These are phyloP conservation scores for Phytophthora pisi DNA, from an alignment of 352 stramenopile species.

Conservation along the genomic window DNA sequence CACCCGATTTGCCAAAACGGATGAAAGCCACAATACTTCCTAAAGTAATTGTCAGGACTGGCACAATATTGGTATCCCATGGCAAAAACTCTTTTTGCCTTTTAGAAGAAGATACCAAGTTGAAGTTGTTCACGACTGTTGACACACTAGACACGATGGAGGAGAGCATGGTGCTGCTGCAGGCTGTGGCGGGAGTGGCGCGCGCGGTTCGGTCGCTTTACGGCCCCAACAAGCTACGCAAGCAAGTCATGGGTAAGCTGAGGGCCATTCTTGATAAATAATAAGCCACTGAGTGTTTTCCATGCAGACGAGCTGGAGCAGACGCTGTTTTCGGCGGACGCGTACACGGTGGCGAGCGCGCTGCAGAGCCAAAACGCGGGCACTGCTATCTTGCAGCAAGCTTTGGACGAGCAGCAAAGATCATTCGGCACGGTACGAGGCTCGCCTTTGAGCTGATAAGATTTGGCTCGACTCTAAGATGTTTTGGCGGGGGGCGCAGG, in stretches of 20 bases:
- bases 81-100: too few species aligned
- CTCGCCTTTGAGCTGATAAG: background rate
- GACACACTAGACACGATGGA: constrained; percentile 11
- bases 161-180: constrained; percentile 18
- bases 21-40: too few species aligned
- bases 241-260: constrained; percentile 28
- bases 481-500: constrained; percentile 6
- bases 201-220: constrained; percentile 32
- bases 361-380: constrained; percentile 35
- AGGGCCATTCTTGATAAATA: background rate
- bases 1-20: too few species aligned
- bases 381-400: constrained; percentile 34
- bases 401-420: constrained; percentile 26
- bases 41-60: too few species aligned
- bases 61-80: too few species aligned
- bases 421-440: constrained; percentile 25
- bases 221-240: constrained; percentile 33
- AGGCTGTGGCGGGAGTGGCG: constrained; percentile 24
- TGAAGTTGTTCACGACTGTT: constrained; percentile 12
- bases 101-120: constrained; percentile 20
- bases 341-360: constrained; percentile 25
- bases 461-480: background rate
- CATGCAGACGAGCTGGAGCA: constrained; percentile 24
- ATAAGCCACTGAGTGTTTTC: background rate
- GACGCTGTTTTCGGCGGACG: constrained; percentile 29